Evolutionary conservation across 768 basidiomycete species (phyloP).

Genomic region (Symmetrospora coprosmae): DNA sequence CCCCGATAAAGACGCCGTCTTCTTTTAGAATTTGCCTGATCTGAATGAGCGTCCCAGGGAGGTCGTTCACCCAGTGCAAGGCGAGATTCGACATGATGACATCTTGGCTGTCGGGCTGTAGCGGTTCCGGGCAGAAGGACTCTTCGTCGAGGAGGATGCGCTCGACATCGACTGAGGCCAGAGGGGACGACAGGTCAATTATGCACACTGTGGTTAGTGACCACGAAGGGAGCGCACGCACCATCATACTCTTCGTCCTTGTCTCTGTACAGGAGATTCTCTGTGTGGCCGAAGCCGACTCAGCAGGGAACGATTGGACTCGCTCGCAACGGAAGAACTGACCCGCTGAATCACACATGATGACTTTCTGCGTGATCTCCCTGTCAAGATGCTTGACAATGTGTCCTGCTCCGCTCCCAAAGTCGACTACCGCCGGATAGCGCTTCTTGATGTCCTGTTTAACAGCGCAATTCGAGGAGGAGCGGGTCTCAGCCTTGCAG

Average conservation of each 20-base stretch:
- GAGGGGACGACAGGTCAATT: neutral
- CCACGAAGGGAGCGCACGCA: slow-evolving; percentile 33
- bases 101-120: slow-evolving; percentile 66
- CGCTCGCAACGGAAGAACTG: slow-evolving; percentile 33
- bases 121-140: slow-evolving; percentile 46
- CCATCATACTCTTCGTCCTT: slow-evolving; percentile 66
- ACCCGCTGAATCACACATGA: slow-evolving; percentile 84
- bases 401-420: slow-evolving; percentile 83
- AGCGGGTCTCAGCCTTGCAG: too few species aligned
- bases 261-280: slow-evolving; percentile 58
- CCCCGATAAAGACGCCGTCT: slow-evolving; percentile 86
- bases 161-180: slow-evolving; percentile 53
- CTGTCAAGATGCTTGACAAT: slow-evolving; percentile 66
- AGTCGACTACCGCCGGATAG: slow-evolving; percentile 64
- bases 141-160: slow-evolving; percentile 77
- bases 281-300: slow-evolving; percentile 40
- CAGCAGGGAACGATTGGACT: neutral
- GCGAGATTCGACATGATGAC: slow-evolving; percentile 80
- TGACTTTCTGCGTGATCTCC: slow-evolving; percentile 53
- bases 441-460: slow-evolving; percentile 75
- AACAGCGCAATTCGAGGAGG: too few species aligned
- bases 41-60: slow-evolving; percentile 76
- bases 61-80: slow-evolving; percentile 94
- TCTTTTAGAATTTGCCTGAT: slow-evolving; percentile 69
- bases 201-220: neutral